Base-by-base conservation (phyloP, 2,329 filamentous ascomycete species). In the Ophiocordyceps camponoti-saundersi region DNA sequence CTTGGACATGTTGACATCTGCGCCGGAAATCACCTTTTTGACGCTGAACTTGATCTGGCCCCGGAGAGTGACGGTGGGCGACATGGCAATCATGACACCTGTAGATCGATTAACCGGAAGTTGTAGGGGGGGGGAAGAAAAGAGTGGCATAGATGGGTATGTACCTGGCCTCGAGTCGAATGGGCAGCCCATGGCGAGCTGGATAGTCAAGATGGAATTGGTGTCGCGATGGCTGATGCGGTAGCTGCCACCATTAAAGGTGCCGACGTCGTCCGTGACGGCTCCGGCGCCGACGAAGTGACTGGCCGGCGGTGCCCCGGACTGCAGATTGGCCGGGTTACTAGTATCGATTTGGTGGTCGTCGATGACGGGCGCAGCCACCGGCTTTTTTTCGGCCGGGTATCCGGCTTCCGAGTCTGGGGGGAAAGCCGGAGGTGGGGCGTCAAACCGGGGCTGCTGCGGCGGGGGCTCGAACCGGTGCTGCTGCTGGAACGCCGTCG, bases 61-160 rank as follows among this genome's bases (percentile, higher is more conserved):
- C 63, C 83, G 85, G 44, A 96, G 76, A 0, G 83, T 89, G 47
- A 98, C 75, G 10, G 83, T 84, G 2, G 86, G 82, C 2, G 85
- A 88, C 92, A 96, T 98, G 58, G 86, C 85, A 56, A 98, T 86
- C 88, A 98, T 92, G 48, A 80, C 76, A 15, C 89, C 86, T 78
- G 48, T 77, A 48, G 48, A 47, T 6, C 39, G 15, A 15, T 42
- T 26, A 23, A 5, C 18, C 8, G 23, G 11, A 7, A 43, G 22
- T 6, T 26, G 11, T n/a, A 6, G 13, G 7, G 18, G 13, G 13
- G 42, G 11, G 40, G n/a, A 29, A 26, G 4, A 26, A 26, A 26
- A 26, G 4, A 26, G 23, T 5, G 4, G 23, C 4, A 29, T 29
- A 18, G 10, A 32, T 10, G 5, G n/a, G 2, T 15, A 42, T 55